Evolutionary conservation across 2,329 filamentous ascomycete species (phyloP).

Genomic region (Talaromyces sp.): DNA sequence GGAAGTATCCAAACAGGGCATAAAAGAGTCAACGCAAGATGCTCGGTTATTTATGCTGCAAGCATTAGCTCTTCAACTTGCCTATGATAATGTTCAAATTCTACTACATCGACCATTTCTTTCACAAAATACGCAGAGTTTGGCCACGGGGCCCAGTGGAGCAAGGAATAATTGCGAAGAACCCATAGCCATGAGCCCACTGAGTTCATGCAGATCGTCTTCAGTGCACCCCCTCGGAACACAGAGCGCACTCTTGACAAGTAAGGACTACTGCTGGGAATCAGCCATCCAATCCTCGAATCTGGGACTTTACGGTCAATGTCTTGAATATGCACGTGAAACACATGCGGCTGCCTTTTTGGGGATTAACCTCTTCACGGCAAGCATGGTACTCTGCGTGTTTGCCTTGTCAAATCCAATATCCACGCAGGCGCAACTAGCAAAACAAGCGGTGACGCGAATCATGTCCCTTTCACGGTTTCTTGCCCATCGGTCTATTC

Average conservation of each 20-base stretch:
- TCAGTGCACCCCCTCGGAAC: background rate
- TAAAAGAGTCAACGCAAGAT: too few species aligned
- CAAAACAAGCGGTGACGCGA: background rate
- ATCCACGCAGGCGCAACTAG: background rate
- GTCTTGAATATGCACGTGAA: background rate
- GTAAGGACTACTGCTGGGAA: background rate
- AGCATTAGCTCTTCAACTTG: background rate
- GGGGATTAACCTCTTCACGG: constrained; percentile 17
- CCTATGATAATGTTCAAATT: background rate
- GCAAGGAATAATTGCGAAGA: background rate
- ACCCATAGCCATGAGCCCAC: background rate
- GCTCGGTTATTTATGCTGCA: background rate
- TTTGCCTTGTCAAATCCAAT: constrained; percentile 12
- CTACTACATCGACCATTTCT: background rate
- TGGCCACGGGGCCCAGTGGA: background rate
- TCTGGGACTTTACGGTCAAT: background rate
- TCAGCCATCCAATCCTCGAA: background rate
- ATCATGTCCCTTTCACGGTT: too few species aligned
- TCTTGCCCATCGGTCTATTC: too few species aligned
- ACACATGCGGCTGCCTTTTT: constrained; percentile 12
- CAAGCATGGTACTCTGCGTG: constrained; percentile 14
- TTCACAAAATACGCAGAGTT: background rate
- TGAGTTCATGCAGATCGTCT: too few species aligned
- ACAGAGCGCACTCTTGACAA: background rate
- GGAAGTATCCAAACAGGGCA: too few species aligned